Percentiles rank a stretch among this genome's conserved stretches.
These are phyloP conservation scores for Aphanomyces cochlioides DNA, from an alignment of 352 stramenopile species.

Conservation along the genomic window DNA sequence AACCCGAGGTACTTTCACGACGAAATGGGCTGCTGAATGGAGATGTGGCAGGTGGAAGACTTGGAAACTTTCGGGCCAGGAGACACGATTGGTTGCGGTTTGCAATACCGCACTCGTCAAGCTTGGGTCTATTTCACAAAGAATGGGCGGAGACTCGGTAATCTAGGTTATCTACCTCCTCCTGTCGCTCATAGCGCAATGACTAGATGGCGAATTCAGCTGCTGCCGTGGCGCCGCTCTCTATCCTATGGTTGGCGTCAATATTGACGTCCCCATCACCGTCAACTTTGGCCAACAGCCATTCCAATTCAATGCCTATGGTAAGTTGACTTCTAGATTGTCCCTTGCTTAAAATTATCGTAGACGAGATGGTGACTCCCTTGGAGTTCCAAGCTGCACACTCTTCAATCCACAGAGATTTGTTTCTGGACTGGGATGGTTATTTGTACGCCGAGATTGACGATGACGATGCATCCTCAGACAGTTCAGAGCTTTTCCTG, in stretches of 20 bases:
- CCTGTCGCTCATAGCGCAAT: too few relatives aligned
- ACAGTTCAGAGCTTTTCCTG: background rate
- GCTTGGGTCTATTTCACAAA: slow-evolving; percentile 69
- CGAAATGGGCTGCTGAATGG: slow-evolving; percentile 7
- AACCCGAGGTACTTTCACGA: slow-evolving; percentile 39
- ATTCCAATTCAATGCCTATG: slow-evolving; percentile 53
- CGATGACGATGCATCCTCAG: background rate
- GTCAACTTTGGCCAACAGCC: slow-evolving; percentile 81
- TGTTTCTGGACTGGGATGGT: slow-evolving; percentile 49
- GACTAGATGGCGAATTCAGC: slow-evolving; percentile 13
- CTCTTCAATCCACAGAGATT: slow-evolving; percentile 35
- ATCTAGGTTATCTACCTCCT: too few relatives aligned
- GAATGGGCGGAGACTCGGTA: slow-evolving; percentile 39
- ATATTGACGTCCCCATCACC: slow-evolving; percentile 64
- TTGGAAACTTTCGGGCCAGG: slow-evolving; percentile 46
- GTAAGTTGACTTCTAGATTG: slow-evolving; percentile 27
- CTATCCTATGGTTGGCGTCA: slow-evolving; percentile 75
- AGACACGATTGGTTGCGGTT: slow-evolving; percentile 69
- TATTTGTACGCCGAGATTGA: slow-evolving; percentile 26
- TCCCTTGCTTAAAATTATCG: background rate
- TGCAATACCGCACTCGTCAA: slow-evolving; percentile 40
- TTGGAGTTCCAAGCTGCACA: slow-evolving; percentile 35
- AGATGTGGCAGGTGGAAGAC: slow-evolving; percentile 36
- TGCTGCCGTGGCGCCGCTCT: slow-evolving; percentile 35
- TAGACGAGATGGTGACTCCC: slow-evolving; percentile 56